Percentiles rank a stretch among this genome's conserved stretches.
These are phyloP conservation scores for Parasitella parasitica DNA, from an alignment of 371 early-diverging fungal genomes.

Conservation along the genomic window DNA sequence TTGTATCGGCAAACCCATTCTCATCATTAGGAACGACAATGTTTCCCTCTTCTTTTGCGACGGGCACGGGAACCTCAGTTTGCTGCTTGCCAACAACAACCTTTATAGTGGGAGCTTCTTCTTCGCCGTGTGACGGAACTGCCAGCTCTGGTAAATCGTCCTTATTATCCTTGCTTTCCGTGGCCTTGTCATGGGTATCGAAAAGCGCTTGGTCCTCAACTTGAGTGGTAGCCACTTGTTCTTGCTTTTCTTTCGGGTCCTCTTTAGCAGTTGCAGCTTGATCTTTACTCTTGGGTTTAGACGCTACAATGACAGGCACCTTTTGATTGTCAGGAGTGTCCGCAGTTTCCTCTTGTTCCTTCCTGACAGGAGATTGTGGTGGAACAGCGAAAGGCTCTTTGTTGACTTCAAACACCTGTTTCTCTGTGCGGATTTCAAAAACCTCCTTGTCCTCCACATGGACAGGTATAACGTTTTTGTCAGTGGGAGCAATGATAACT, in stretches of 20 bases:
- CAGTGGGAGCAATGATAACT: neutral
- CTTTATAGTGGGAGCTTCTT: neutral
- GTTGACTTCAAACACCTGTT: slow-evolving; percentile 1
- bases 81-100: neutral
- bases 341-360: neutral
- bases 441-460: neutral
- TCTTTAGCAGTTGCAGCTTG: neutral
- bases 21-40: neutral
- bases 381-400: neutral
- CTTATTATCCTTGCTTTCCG: neutral
- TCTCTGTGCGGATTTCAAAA: neutral
- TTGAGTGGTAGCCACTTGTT: neutral
- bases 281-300: neutral
- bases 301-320: neutral
- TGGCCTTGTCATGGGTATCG: too few relatives aligned
- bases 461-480: neutral
- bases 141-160: neutral
- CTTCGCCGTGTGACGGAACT: neutral
- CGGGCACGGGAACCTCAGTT: neutral
- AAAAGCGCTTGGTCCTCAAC: neutral
- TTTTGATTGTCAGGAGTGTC: neutral
- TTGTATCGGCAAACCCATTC: neutral
- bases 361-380: neutral
- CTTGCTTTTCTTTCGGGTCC: neutral
- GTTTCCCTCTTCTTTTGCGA: neutral